Evolutionary conservation across 2,329 filamentous ascomycete genomes (phyloP).

Genomic region (Cladosporium colombiae): DNA sequence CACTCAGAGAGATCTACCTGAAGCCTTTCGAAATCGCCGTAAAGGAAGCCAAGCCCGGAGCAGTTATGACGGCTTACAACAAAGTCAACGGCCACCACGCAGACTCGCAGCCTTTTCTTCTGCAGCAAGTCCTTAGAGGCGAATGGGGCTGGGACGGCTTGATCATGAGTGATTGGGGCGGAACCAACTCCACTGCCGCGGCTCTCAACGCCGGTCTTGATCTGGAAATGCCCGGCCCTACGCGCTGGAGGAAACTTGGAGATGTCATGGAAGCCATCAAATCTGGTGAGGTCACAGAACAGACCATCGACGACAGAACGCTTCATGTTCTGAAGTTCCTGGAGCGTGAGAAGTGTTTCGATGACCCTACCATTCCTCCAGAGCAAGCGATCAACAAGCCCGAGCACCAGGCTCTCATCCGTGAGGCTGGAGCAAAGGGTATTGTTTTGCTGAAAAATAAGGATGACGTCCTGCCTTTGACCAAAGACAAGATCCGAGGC

Average conservation of each 20-base stretch:
- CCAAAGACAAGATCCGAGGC: slow-evolving; percentile 56
- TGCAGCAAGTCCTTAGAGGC: slow-evolving; percentile 67
- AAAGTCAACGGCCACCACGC: slow-evolving; percentile 73
- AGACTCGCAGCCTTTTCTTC: slow-evolving; percentile 64
- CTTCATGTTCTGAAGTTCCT: slow-evolving; percentile 47
- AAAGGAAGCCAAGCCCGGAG: slow-evolving; percentile 3
- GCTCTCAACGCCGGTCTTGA: slow-evolving; percentile 75
- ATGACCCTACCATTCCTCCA: slow-evolving; percentile 24
- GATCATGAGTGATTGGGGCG: slow-evolving; percentile 70
- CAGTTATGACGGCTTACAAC: slow-evolving; percentile 73
- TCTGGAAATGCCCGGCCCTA: slow-evolving; percentile 75
- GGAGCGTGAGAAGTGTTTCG: slow-evolving; percentile 43
- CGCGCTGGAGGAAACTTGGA: slow-evolving; percentile 1
- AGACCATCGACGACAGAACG: slow-evolving; percentile 56
- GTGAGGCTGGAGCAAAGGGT: slow-evolving; percentile 31
- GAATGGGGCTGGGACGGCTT: slow-evolving; percentile 65
- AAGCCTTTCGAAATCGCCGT: slow-evolving; percentile 73
- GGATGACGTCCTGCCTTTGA: slow-evolving; percentile 40
- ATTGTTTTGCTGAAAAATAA: slow-evolving; percentile 64
- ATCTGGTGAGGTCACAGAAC: slow-evolving; percentile 66
- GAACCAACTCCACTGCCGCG: slow-evolving; percentile 67
- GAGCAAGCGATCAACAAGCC: slow-evolving; percentile 35
- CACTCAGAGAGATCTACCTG: slow-evolving; percentile 70
- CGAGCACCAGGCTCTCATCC: slow-evolving; percentile 34
- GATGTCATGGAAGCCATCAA: slow-evolving; percentile 29